A percentile compares a stretch with the other conserved stretches of the same genome.
phyloP scores from a whole-genome alignment of 1,284 basidiomycete species.

The Puccinia polysora region DNA sequence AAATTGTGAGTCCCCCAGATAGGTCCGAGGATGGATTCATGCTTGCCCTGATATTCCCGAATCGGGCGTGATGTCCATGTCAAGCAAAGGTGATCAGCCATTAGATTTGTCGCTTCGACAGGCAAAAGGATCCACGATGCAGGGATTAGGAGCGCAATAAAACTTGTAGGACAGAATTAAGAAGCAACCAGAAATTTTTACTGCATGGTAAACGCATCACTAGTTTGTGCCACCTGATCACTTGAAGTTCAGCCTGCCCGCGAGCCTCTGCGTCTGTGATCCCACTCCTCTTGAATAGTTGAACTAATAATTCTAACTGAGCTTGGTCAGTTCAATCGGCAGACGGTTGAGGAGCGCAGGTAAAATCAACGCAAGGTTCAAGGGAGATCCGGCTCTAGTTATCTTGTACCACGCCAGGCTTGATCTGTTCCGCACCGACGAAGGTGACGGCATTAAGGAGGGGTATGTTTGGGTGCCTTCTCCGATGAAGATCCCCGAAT shows the following conservation, averaged over 20 bases:
- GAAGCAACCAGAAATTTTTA: too few species aligned
- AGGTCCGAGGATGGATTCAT: conserved; percentile 56
- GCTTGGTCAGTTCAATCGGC: too few species aligned
- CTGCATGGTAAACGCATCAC: conserved; percentile 42
- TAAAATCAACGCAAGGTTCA: conserved; percentile 53
- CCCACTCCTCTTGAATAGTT: conserved; percentile 52
- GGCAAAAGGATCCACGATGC: too few species aligned
- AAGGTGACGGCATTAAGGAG: conserved; percentile 56
- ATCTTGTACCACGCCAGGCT: conserved; percentile 54
- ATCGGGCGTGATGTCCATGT: too few species aligned
- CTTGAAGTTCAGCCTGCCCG: conserved; percentile 53
- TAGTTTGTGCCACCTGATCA: conserved; percentile 56
- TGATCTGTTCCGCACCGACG: conserved; percentile 54
- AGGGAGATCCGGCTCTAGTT: conserved; percentile 56
- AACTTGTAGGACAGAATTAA: too few species aligned
- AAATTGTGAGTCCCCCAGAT: conserved; percentile 54
- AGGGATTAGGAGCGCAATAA: too few species aligned
- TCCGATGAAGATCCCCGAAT: conserved; percentile 54
- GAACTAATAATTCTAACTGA: too few species aligned
- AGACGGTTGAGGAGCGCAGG: conserved; percentile 40
- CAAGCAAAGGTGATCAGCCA: too few species aligned
- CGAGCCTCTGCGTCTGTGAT: conserved; percentile 54
- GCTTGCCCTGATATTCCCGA: conserved; percentile 54
- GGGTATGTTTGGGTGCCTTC: conserved; percentile 49
- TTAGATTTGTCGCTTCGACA: too few species aligned